Conservation (phyloP, 1,284 basidiomycete species). For the Pseudozyma tsukubaensis region DNA sequence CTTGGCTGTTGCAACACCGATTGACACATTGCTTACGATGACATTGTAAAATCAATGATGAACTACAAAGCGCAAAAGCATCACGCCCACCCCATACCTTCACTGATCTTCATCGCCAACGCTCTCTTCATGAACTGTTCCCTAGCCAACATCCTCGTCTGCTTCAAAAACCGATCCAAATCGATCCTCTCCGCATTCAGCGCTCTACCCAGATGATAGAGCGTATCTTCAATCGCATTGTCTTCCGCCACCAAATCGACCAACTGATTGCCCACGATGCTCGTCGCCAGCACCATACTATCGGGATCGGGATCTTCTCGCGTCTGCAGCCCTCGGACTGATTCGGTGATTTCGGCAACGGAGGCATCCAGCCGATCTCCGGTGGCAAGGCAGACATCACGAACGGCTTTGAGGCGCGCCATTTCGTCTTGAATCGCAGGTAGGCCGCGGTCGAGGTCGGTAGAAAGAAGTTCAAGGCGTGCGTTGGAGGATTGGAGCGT, state of each 20-base stretch:
- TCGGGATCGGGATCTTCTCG: slow-evolving; percentile 55
- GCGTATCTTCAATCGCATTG: slow-evolving; percentile 96
- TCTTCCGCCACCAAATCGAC: slow-evolving; percentile 97
- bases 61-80: neutral
- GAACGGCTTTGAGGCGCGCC: slow-evolving; percentile 92
- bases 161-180: slow-evolving; percentile 64
- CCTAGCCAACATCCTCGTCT: slow-evolving; percentile 62
- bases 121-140: slow-evolving; percentile 67
- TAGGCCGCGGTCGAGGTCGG: slow-evolving; percentile 86
- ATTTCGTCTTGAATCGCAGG: slow-evolving; percentile 95
- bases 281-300: slow-evolving; percentile 57
- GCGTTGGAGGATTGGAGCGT: slow-evolving; percentile 78
- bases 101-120: slow-evolving; percentile 59
- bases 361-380: slow-evolving; percentile 76
- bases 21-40: no score
- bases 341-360: slow-evolving; percentile 77
- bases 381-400: slow-evolving; percentile 86
- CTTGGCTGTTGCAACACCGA: no score
- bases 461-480: slow-evolving; percentile 81
- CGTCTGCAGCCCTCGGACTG: slow-evolving; percentile 73
- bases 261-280: slow-evolving; percentile 71
- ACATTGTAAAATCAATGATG: neutral
- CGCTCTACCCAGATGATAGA: slow-evolving; percentile 94
- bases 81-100: slow-evolving; percentile 57
- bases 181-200: slow-evolving; percentile 79